Conservation (phyloP, 352 stramenopile species). For the Globisporangium uncinulatum region DNA sequence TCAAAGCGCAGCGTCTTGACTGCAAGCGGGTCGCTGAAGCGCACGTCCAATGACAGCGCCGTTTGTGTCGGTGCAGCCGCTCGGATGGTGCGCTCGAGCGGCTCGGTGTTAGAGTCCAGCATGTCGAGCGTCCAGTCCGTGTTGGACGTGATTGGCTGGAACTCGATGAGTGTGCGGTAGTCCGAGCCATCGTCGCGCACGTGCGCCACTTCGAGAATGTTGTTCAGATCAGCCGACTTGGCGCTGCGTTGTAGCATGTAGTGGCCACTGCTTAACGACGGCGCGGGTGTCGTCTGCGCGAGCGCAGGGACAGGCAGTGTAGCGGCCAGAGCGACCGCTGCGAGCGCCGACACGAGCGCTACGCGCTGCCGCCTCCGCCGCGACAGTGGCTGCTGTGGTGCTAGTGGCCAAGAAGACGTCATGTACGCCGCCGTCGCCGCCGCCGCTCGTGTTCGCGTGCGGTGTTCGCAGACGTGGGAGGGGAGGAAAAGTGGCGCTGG, state of each 20-base stretch:
- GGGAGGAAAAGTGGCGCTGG: background rate
- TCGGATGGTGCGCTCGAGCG: constrained; percentile 12
- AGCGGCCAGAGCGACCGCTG: background rate
- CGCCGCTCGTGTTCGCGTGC: background rate
- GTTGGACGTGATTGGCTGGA: constrained; percentile 17
- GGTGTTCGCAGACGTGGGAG: background rate
- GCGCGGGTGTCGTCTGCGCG: background rate
- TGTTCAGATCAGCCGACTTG: constrained; percentile 5
- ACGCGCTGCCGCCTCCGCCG: constrained; percentile 2
- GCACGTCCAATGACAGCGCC: constrained; percentile 13
- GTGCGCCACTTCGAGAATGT: constrained; percentile 18
- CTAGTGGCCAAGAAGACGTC: too few relatives aligned
- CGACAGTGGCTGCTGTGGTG: background rate
- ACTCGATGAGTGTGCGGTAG: constrained; percentile 6
- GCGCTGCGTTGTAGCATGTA: constrained; percentile 27
- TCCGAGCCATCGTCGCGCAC: constrained; percentile 10
- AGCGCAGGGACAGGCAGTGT: background rate
- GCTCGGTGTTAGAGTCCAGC: constrained; percentile 19
- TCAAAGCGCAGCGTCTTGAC: constrained; percentile 11
- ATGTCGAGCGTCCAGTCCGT: constrained; percentile 26
- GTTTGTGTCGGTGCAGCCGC: constrained; percentile 21
- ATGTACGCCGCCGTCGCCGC: background rate
- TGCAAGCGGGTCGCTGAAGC: background rate
- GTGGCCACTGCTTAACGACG: constrained; percentile 1
- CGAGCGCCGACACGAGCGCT: background rate